phyloP scores from a whole-genome alignment of 306 rosid genomes.

The Sesbania bispinosa region DNA sequence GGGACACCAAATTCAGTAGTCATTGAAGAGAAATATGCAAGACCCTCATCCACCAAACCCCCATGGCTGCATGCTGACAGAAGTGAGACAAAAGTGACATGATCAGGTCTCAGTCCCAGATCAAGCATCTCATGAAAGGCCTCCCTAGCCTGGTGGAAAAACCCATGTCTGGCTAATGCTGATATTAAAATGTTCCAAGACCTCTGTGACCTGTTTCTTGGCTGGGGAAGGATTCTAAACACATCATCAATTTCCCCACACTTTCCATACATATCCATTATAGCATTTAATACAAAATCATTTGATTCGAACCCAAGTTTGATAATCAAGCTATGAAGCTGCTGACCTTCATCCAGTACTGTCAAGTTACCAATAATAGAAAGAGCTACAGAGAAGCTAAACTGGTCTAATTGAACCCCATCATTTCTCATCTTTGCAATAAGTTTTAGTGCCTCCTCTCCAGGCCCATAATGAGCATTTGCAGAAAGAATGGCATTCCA shows the following conservation, averaged over 20 bases:
- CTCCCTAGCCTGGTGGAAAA: constrained; percentile 59
- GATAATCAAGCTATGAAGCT: constrained; percentile 64
- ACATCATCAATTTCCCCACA: constrained; percentile 86
- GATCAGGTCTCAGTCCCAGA: constrained; percentile 68
- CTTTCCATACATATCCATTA: constrained; percentile 96
- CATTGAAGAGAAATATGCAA: constrained; percentile 66
- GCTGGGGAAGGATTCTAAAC: constrained; percentile 54
- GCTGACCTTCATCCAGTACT: constrained; percentile 86
- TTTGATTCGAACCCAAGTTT: constrained; percentile 77
- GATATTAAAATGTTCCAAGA: constrained; percentile 95
- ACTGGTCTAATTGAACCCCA: constrained; percentile 68
- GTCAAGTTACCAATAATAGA: constrained; percentile 73
- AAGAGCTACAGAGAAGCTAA: constrained; percentile 71
- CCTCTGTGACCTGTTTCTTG: constrained; percentile 49
- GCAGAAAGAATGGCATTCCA: constrained; percentile 92
- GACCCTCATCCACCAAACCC: constrained; percentile 91
- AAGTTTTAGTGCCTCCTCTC: constrained; percentile 77
- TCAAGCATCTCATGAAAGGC: constrained; percentile 74
- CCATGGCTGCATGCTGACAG: constrained; percentile 91
- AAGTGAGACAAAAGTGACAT: constrained; percentile 88
- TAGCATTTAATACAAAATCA: constrained; percentile 63
- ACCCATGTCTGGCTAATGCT: constrained; percentile 78
- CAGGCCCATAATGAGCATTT: constrained; percentile 65
- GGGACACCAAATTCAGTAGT: constrained; percentile 50
- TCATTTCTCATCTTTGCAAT: constrained; percentile 52